These are phyloP conservation scores for Alnus glutinosa DNA, from an alignment of 306 rosid species.

Conservation along the genomic window DNA sequence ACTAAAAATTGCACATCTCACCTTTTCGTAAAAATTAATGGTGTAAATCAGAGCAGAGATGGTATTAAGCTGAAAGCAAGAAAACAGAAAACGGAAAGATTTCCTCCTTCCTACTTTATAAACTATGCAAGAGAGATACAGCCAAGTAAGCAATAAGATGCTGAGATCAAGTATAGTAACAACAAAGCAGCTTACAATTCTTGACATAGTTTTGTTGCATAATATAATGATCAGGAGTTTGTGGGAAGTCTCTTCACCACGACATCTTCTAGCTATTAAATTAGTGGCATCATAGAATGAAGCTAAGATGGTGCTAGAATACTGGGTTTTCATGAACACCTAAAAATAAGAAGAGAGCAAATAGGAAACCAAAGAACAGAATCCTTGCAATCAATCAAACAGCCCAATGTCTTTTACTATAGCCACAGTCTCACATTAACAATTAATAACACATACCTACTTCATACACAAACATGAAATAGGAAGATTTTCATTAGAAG, in stretches of 20 bases:
- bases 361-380: background rate
- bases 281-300: background rate
- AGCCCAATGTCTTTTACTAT: background rate
- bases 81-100: background rate
- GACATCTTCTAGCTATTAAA: background rate
- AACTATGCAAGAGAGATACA: background rate
- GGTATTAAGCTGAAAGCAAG: background rate
- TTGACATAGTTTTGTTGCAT: background rate
- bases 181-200: background rate
- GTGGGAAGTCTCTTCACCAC: background rate
- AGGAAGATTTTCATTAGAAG: conserved; percentile 1
- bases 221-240: background rate
- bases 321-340: background rate
- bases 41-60: background rate
- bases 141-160: background rate
- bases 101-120: background rate
- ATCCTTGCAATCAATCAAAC: background rate
- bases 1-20: background rate
- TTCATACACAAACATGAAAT: background rate
- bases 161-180: background rate
- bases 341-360: background rate
- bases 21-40: background rate
- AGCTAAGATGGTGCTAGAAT: background rate
- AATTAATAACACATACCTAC: background rate
- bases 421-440: background rate